Base-by-base conservation (phyloP, 1,139 yeast species). In the Taphrina deformans region DNA sequence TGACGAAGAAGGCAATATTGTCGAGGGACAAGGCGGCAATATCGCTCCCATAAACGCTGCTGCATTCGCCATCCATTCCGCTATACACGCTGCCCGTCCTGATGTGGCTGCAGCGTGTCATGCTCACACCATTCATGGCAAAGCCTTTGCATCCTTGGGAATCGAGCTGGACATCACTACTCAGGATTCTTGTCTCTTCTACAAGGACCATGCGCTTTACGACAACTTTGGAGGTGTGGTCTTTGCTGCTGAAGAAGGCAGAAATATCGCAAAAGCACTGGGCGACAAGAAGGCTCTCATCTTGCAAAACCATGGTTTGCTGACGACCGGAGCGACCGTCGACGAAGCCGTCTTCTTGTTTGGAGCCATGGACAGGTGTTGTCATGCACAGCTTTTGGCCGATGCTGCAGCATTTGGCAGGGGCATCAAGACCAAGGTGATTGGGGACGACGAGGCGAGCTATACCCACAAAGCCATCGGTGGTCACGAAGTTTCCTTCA, bases 71-170 rank as follows among this genome's bases (percentile, higher is more conserved):
- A 88, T 88, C 75, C 96, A 88, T 72, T 83, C 88, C 0, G 91
- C 89, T 18, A 74, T 88, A 41, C 96, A 88, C 77, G 81, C 80
- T 72, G 88, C 89, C 6, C 81, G 95, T 68, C 93, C 92, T 1
- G 92, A 88, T 70, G 86, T 88, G 21, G 79, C 84, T 71, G 93
- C 95, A 24, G 95, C 95, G 1, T 87, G 93, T 73, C 96, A 88
- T 74, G 82, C 91, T 7, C 96, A 88, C 71, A 86, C 92, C 1
- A 77, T 81, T 38, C 82, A 84, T 72, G 96, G 96, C 62, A 87
- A 87, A 73, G 88, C 96, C 0, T 88, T 84, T 76, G 83, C 89
- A 10, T 79, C 88, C 0, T 85, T 88, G 72, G 93, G 91, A 26
- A 82, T 80, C 70, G 85, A 85, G 18, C 78, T 88, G 70, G 91